Base-by-base conservation (phyloP, 2,329 filamentous ascomycete species). In the Epichloe amarillans region DNA sequence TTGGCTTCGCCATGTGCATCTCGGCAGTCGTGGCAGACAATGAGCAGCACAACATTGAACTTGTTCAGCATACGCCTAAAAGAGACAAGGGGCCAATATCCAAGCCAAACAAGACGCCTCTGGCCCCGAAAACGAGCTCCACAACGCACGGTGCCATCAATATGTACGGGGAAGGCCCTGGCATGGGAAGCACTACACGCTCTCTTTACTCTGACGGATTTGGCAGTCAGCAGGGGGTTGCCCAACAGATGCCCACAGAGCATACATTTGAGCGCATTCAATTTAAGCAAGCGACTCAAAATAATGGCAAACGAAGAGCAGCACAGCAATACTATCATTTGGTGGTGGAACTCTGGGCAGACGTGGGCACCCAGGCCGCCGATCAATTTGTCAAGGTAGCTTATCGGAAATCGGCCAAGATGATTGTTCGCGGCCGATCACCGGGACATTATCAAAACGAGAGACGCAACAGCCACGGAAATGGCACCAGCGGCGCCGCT, bases 311-410 rank as follows among this genome's bases (percentile, higher is more conserved):
- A 66, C 77, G 90, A 57, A 76, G 90, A 51, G 89, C 89, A 1
- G 88, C 89, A 17, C 89, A 96, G 62, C 90, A 95, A 60, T 95
- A 89, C 65, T 95, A 94, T 61, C 87, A 93, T 60, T 74, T 96
- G n/a, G 79, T 94, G 44, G 83, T 95, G 4, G 88, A 95, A 63
- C 78, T 94, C 1, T 88, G 81, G 66, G 87, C 79, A 7, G 82
- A 90, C 56, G 70, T 88, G 7, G 75, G 79, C 2, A 62, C 65
- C 35, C 71, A 67, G 57, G 67, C 52, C 52, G 62, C 57, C 17
- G 74, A 79, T 1, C 74, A 77, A 35, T 89, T 77, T 69, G 70
- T 89, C 59, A 84, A 84, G 61, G 73, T 93, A 48, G 86, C 86
- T 3, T 79, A 80, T 52, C 76, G 78, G 46, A 81, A 86, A 60